These are phyloP conservation scores for Pythium dissotocum DNA, from an alignment of 352 stramenopile genomes.

Conservation along the genomic window DNA sequence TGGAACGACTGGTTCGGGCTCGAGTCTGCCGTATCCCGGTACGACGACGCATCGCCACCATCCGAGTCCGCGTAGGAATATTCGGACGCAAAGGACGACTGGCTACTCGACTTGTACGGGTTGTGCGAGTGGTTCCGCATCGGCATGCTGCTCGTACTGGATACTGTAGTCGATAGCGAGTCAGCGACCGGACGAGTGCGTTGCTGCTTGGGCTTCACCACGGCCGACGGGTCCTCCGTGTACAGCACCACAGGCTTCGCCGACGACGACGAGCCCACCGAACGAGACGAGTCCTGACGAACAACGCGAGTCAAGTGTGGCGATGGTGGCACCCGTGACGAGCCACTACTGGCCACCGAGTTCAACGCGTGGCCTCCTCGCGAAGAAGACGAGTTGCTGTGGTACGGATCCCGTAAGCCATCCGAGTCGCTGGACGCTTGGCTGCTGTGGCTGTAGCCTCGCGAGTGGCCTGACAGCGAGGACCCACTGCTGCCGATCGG, in stretches of 20 bases:
- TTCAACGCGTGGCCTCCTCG: not conserved
- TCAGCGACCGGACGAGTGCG: constrained; percentile 10
- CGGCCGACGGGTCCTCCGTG: constrained; percentile 3
- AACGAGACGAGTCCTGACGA: constrained; percentile 21
- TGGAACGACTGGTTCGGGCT: constrained; percentile 26
- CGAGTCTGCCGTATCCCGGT: constrained; percentile 22
- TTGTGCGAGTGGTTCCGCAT: constrained; percentile 12
- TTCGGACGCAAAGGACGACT: constrained; percentile 31
- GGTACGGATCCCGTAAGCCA: constrained; percentile 5
- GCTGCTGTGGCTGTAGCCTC: constrained; percentile 23
- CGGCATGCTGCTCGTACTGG: constrained; percentile 15
- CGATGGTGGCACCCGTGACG: constrained; percentile 10
- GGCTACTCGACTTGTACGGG: constrained; percentile 13
- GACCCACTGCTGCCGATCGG: constrained; percentile 22
- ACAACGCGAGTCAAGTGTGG: constrained; percentile 8
- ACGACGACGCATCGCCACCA: constrained; percentile 21
- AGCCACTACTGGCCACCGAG: not conserved
- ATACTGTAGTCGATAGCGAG: constrained; percentile 21
- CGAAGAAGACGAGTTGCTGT: not conserved
- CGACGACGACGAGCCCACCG: constrained; percentile 12
- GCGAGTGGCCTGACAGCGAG: constrained; percentile 1
- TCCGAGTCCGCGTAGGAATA: constrained; percentile 26
- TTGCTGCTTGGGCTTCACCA: not conserved
- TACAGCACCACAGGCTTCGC: constrained; percentile 23
- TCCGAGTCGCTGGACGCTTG: constrained; percentile 20